Evolutionary conservation across 1,284 basidiomycete species (phyloP).

Genomic region (Trametes sp.): DNA sequence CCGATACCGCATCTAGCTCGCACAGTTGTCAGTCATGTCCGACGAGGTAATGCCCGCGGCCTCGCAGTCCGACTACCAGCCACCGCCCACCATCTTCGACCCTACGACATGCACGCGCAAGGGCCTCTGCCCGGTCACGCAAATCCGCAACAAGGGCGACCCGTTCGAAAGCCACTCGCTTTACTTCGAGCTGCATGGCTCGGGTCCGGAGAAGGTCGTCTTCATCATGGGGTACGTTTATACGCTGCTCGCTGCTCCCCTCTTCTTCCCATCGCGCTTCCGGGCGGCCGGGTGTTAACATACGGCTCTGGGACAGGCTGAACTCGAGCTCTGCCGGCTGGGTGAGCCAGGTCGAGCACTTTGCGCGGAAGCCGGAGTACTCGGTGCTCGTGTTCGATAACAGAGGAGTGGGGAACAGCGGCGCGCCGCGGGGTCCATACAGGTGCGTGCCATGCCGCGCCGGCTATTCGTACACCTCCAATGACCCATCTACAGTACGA

Average conservation of each 20-base stretch:
- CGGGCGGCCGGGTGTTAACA: neutral
- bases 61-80: conserved; percentile 11
- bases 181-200: conserved; percentile 81
- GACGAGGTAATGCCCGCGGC: conserved; percentile 20
- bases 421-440: conserved; percentile 76
- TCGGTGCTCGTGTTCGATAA: conserved; percentile 87
- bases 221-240: conserved; percentile 72
- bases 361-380: conserved; percentile 56
- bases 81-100: conserved; percentile 56
- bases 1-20: no score
- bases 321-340: conserved; percentile 72
- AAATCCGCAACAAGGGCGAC: conserved; percentile 56
- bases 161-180: conserved; percentile 71
- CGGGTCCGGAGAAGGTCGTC: conserved; percentile 66
- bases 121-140: conserved; percentile 76
- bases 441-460: conserved; percentile 42
- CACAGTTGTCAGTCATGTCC: conserved; percentile 16
- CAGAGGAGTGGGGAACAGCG: conserved; percentile 84
- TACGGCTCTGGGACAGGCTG: conserved; percentile 45
- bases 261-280: neutral
- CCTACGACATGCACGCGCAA: conserved; percentile 65
- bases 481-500: conserved; percentile 60
- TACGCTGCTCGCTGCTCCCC: neutral
- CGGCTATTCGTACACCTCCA: no score
- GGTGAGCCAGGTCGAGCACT: conserved; percentile 66